Evolutionary conservation across 768 basidiomycete species (phyloP).

Genomic region (Xerocomus potaroensis): DNA sequence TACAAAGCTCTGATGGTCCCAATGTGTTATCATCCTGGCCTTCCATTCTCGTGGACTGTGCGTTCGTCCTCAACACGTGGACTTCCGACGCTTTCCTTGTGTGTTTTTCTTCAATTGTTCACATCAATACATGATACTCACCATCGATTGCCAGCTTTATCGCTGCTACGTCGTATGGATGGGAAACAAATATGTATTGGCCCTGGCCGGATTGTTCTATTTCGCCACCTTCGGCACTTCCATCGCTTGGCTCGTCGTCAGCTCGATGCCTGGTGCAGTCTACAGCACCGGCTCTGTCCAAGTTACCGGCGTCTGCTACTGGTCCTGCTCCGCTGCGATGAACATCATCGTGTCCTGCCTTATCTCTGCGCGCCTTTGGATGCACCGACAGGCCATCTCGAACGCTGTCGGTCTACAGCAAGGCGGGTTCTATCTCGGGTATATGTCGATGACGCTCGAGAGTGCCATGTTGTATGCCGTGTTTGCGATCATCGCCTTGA

Average conservation of each 20-base stretch:
- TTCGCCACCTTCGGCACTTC: slow-evolving; percentile 14
- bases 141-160: slow-evolving; percentile 10
- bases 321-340: slow-evolving; percentile 13
- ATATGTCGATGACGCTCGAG: slow-evolving; percentile 26
- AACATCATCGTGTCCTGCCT: slow-evolving; percentile 15
- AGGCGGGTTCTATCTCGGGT: slow-evolving; percentile 18
- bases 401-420: slow-evolving; percentile 8
- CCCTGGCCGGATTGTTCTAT: slow-evolving; percentile 10
- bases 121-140: not conserved
- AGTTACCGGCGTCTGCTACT: slow-evolving; percentile 11
- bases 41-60: slow-evolving; percentile 3
- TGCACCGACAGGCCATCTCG: slow-evolving; percentile 15
- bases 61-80: slow-evolving; percentile 21
- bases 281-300: slow-evolving; percentile 16
- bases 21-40: slow-evolving; percentile 18
- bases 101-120: not conserved
- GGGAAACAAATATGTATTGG: not conserved
- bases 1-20: slow-evolving; percentile 2
- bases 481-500: slow-evolving; percentile 9
- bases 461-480: slow-evolving; percentile 18
- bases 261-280: slow-evolving; percentile 10
- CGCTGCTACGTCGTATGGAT: slow-evolving; percentile 22
- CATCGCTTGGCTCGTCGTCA: slow-evolving; percentile 15
- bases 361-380: slow-evolving; percentile 14
- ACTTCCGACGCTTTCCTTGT: slow-evolving; percentile 22